Conservation (phyloP, 176 grass and related monocot species). For the Oryza rufipogon region DNA sequence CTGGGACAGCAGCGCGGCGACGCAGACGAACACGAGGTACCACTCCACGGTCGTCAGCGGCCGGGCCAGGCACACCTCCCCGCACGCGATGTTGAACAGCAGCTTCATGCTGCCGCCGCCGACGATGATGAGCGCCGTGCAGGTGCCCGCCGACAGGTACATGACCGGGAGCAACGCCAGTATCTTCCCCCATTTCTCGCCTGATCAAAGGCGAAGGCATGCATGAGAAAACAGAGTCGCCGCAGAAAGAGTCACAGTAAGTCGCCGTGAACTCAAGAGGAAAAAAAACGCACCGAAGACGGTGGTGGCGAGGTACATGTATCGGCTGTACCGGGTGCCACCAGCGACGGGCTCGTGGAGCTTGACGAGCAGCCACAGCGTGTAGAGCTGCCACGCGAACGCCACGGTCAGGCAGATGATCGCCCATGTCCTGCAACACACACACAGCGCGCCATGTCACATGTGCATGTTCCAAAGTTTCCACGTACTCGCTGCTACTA, state of each 20-base stretch:
- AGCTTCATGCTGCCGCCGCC: constrained; percentile 86
- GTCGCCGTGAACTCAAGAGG: neutral
- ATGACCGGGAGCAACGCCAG: constrained; percentile 63
- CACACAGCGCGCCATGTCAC: neutral
- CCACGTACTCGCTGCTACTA: neutral
- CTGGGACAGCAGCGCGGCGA: constrained; percentile 71
- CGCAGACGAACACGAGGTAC: constrained; percentile 91
- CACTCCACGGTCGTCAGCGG: constrained; percentile 81
- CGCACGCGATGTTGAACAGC: constrained; percentile 72
- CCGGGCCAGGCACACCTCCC: constrained; percentile 46
- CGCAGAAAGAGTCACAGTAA: neutral
- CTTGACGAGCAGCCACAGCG: constrained; percentile 78
- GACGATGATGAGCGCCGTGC: constrained; percentile 79
- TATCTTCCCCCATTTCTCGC: constrained; percentile 65
- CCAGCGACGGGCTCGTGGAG: constrained; percentile 89
- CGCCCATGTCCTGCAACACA: constrained; percentile 77
- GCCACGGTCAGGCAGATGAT: constrained; percentile 67
- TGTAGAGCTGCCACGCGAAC: constrained; percentile 96
- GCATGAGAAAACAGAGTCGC: neutral
- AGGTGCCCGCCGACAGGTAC: constrained; percentile 93
- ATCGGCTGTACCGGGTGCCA: constrained; percentile 73
- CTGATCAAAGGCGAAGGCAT: constrained; percentile 19
- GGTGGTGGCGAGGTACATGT: constrained; percentile 70
- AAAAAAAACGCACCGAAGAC: constrained; percentile 59
- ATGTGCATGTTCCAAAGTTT: neutral